Base-by-base conservation (phyloP, 441 rosid genomes). In the Euphorbia celastroides region DNA sequence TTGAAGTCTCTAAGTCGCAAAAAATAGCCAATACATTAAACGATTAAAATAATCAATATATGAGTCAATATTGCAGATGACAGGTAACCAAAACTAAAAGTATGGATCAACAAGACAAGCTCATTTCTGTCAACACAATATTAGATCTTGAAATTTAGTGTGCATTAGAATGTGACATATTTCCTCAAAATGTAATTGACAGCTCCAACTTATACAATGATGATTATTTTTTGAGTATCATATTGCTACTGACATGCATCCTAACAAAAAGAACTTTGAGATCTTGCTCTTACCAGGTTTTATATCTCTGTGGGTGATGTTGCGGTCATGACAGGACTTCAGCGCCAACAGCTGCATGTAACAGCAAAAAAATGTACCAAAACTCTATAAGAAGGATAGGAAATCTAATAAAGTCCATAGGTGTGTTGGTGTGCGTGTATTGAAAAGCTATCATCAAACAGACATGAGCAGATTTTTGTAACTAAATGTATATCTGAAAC, bases 241-340 rank as follows among this genome's bases (percentile, higher is more conserved):
- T 38, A 23, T 27, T 20, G 16, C 51, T 46, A 46, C n/a, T 46
- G 51, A 46, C 14, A 46, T 46, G n/a, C 51, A 46, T 46, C 5
- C 51, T 13, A 66, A 20, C 10, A 27, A 44, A 68, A 5, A 66
- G 44, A 66, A 67, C 28, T 19, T 31, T 59, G 46, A 65, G 62
- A 66, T 70, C 84, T 87, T 46, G 19, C 20, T 46, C 51, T 16
- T 78, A 93, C 99, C 99, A 42, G 97, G 99, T 80, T 94, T 94
- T 68, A 94, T 87, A 78, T 94, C 99, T 79, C 99, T 83, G 74
- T 94, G 99, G 70, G 97, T 94, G 80, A 94, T 87, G 75, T 89
- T 89, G 72, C 94, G 99, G 62, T 82, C 95, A 83, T 94, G 99
- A 68, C 99, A 94, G 65, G 93, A 84, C 83, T 94, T 91, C 58